A percentile compares a stretch with the other conserved stretches of the same genome.
phyloP scores from a whole-genome alignment of 495 filamentous ascomycete genomes.

The Amphirosellinia nigrospora region DNA sequence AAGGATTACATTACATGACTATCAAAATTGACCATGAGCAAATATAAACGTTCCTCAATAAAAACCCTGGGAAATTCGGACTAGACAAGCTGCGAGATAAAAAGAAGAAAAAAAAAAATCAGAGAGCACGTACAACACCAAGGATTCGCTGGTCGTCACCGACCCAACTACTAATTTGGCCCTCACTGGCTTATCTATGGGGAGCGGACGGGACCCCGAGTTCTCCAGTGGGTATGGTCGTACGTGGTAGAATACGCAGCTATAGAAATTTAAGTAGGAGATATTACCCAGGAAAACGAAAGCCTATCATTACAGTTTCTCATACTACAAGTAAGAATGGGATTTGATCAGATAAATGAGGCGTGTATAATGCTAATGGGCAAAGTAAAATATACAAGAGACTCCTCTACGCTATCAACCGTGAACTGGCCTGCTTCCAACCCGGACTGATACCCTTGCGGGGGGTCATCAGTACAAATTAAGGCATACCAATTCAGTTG shows the following conservation, averaged over 20 bases:
- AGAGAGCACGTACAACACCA: conserved; percentile 38
- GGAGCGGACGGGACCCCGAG: conserved; percentile 51
- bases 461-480: background rate
- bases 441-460: background rate
- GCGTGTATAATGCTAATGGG: background rate
- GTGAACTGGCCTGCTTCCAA: background rate
- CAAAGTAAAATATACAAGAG: background rate
- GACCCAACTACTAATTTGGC: conserved; percentile 48
- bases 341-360: background rate
- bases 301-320: too few species aligned
- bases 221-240: conserved; percentile 47
- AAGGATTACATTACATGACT: background rate
- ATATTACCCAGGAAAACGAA: background rate
- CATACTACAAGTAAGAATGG: background rate
- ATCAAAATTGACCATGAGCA: background rate
- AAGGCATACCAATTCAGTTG: background rate
- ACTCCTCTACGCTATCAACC: background rate
- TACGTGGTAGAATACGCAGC: conserved; percentile 21
- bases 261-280: background rate
- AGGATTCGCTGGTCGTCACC: conserved; percentile 50
- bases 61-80: too few species aligned
- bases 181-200: conserved; percentile 40
- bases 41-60: too few species aligned
- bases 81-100: too few species aligned
- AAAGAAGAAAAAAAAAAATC: background rate